Conservation (phyloP, 306 rosid species). For the Chamaecrista fasciculata region DNA sequence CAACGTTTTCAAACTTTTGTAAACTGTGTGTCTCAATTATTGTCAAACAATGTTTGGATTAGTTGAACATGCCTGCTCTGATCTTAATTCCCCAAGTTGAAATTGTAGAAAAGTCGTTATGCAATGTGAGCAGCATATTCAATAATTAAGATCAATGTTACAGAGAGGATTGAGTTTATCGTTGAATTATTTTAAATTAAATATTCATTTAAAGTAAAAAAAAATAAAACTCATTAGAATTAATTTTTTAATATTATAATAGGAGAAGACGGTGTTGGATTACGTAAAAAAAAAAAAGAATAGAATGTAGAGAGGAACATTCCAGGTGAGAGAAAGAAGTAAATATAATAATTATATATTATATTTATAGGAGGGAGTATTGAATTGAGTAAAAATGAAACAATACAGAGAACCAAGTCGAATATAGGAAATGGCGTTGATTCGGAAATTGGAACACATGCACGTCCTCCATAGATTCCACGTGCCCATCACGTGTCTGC, state of each 20-base stretch:
- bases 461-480: slow-evolving; percentile 49
- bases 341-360: background rate
- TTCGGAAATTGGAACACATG: slow-evolving; percentile 47
- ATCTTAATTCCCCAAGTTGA: no score
- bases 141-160: no score
- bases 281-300: background rate
- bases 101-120: no score
- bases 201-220: no score
- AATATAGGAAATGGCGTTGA: slow-evolving; percentile 1
- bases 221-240: no score
- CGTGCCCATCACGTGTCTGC: slow-evolving; percentile 51
- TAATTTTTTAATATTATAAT: background rate
- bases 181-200: no score
- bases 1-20: no score
- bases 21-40: no score
- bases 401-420: slow-evolving; percentile 26
- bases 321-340: slow-evolving; percentile 39
- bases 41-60: no score
- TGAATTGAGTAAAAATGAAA: background rate
- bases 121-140: no score
- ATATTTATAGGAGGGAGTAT: background rate
- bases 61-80: no score
- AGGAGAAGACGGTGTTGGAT: background rate
- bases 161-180: no score
- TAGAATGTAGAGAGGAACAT: slow-evolving; percentile 42